Conservation (phyloP, 768 basidiomycete species). For the Podaxis carcinomalis region DNA sequence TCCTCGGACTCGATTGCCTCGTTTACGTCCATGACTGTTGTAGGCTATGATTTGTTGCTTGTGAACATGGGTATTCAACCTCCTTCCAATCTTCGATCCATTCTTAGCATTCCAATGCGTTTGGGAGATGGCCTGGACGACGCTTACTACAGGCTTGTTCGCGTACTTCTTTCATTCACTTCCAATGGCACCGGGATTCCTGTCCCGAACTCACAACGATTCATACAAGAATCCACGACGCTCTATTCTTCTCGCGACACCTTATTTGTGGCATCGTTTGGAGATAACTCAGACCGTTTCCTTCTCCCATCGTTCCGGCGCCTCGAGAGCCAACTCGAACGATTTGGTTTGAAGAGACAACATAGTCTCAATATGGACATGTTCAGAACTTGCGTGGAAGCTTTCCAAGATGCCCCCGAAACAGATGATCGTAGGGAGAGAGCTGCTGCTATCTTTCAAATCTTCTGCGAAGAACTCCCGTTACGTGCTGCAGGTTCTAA, state of each 20-base stretch:
- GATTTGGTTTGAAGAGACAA: constrained; percentile 27
- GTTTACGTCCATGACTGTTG: constrained; percentile 1
- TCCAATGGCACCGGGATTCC: constrained; percentile 12
- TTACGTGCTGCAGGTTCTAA: constrained; percentile 17
- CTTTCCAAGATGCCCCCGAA: constrained; percentile 22
- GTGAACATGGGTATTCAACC: background rate
- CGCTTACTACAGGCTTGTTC: constrained; percentile 5
- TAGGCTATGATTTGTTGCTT: background rate
- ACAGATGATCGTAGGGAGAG: constrained; percentile 17
- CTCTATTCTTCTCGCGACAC: constrained; percentile 30
- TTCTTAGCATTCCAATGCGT: constrained; percentile 8
- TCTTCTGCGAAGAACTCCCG: constrained; percentile 31
- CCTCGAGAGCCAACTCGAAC: constrained; percentile 23
- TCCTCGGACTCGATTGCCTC: background rate
- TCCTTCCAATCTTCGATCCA: background rate
- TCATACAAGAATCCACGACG: constrained; percentile 20
- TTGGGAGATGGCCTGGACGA: constrained; percentile 14
- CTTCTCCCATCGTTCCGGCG: constrained; percentile 24
- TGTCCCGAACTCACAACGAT: constrained; percentile 28
- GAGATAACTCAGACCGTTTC: constrained; percentile 24
- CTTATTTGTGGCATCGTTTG: constrained; percentile 34
- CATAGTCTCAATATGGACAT: constrained; percentile 24
- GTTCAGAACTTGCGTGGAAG: constrained; percentile 32
- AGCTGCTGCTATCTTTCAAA: constrained; percentile 27
- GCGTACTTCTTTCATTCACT: background rate